These are phyloP conservation scores for Moniliella sp. DNA, from an alignment of 1,284 basidiomycete species.

Conservation along the genomic window DNA sequence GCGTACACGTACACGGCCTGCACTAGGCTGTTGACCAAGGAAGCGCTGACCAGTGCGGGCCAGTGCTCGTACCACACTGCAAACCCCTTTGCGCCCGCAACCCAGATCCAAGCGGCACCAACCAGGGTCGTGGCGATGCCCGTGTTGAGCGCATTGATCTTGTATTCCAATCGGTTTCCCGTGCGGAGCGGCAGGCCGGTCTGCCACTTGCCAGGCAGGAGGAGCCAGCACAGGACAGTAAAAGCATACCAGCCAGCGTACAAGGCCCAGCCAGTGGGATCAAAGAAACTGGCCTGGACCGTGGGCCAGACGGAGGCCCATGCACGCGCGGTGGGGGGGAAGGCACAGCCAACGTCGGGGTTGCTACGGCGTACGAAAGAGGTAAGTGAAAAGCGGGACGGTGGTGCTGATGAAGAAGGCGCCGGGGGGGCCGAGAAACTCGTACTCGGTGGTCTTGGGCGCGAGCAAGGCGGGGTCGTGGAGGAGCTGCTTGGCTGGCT, in stretches of 20 bases:
- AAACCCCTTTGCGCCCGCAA: slow-evolving; percentile 56
- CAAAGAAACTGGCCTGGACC: slow-evolving; percentile 43
- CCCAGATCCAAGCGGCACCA: slow-evolving; percentile 47
- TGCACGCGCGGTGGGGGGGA: slow-evolving; percentile 9
- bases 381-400: slow-evolving; percentile 55
- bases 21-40: slow-evolving; percentile 51
- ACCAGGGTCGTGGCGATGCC: slow-evolving; percentile 42
- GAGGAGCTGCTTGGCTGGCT: no score
- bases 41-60: slow-evolving; percentile 66
- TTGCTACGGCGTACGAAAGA: slow-evolving; percentile 62
- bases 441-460: slow-evolving; percentile 43
- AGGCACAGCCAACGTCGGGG: slow-evolving; percentile 20
- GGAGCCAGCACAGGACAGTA: slow-evolving; percentile 56
- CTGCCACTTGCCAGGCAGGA: slow-evolving; percentile 68
- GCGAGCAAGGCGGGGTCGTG: no score
- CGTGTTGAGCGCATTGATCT: slow-evolving; percentile 82
- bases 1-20: slow-evolving; percentile 50
- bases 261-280: slow-evolving; percentile 50
- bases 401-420: slow-evolving; percentile 51
- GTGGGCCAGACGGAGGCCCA: slow-evolving; percentile 7
- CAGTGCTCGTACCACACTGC: slow-evolving; percentile 80
- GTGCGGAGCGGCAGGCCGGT: slow-evolving; percentile 57
- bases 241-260: slow-evolving; percentile 81
- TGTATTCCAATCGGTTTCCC: slow-evolving; percentile 59
- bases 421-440: slow-evolving; percentile 68